phyloP scores from a whole-genome alignment of 1,139 yeast genomes.

The Hyphopichia khmerensis region DNA sequence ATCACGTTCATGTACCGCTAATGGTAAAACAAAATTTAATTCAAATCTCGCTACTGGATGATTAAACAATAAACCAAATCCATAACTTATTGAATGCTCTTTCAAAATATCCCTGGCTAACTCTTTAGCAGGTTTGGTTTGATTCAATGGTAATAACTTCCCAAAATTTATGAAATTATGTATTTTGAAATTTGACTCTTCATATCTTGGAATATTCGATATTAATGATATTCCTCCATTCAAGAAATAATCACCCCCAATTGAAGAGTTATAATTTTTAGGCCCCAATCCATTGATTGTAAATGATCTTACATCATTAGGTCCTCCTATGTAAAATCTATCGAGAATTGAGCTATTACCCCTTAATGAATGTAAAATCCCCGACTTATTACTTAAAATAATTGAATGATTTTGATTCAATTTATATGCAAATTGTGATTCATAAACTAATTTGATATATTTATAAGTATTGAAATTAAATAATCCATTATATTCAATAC shows the following conservation, averaged over 20 bases:
- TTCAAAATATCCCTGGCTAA: slow-evolving; percentile 23
- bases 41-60: slow-evolving; percentile 93
- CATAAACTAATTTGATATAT: slow-evolving; percentile 49
- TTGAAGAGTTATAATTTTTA: slow-evolving; percentile 52
- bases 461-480: slow-evolving; percentile 23
- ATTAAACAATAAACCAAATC: slow-evolving; percentile 75
- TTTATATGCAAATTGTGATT: slow-evolving; percentile 41
- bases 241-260: slow-evolving; percentile 81
- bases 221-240: slow-evolving; percentile 72
- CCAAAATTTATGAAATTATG: slow-evolving; percentile 79
- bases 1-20: slow-evolving; percentile 65
- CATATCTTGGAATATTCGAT: slow-evolving; percentile 59
- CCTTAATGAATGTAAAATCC: slow-evolving; percentile 43
- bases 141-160: slow-evolving; percentile 49
- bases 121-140: slow-evolving; percentile 16
- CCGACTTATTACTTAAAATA: slow-evolving; percentile 49
- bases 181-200: slow-evolving; percentile 62
- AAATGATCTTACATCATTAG: slow-evolving; percentile 80
- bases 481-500: slow-evolving; percentile 59
- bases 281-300: slow-evolving; percentile 84
- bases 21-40: slow-evolving; percentile 79
- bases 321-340: slow-evolving; percentile 62
- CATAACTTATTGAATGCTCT: slow-evolving; percentile 55
- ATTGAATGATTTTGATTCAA: slow-evolving; percentile 29
- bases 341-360: slow-evolving; percentile 53